These are phyloP conservation scores for Pseudonitzschia multistriata DNA, from an alignment of 108 stramenopile species.

Conservation along the genomic window DNA sequence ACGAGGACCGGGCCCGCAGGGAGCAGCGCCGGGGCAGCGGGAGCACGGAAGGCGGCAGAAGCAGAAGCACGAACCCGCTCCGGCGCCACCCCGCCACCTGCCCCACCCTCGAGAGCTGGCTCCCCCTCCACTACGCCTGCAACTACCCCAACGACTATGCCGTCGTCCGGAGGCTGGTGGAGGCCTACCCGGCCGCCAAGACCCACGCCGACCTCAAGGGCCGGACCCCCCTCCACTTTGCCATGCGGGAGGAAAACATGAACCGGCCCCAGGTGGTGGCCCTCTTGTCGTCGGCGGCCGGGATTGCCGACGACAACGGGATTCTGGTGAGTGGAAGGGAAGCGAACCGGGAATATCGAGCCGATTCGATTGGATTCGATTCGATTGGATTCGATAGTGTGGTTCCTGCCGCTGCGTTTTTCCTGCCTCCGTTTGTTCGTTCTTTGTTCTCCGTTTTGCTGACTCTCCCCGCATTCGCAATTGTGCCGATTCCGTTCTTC, in stretches of 20 bases:
- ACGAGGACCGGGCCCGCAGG: neutral
- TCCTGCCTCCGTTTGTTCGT: neutral
- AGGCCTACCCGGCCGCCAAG: constrained; percentile 61
- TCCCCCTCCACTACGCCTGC: constrained; percentile 81
- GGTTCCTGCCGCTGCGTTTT: neutral
- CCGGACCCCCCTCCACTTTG: constrained; percentile 75
- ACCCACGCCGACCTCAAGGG: constrained; percentile 62
- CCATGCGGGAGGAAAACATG: constrained; percentile 43
- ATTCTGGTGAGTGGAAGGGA: constrained; percentile 57
- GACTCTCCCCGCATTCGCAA: no score
- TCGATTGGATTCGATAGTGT: no score
- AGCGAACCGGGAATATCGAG: neutral
- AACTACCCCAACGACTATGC: constrained; percentile 57
- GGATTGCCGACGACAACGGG: constrained; percentile 70
- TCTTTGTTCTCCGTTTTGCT: neutral
- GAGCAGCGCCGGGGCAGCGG: neutral
- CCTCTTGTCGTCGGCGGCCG: constrained; percentile 53
- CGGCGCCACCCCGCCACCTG: constrained; percentile 32
- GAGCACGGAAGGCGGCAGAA: neutral
- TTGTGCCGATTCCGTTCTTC: neutral
- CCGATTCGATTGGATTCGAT: no score
- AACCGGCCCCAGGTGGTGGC: constrained; percentile 41
- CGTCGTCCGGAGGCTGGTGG: constrained; percentile 53
- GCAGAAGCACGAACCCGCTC: neutral
- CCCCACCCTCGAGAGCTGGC: constrained; percentile 74